Evolutionary conservation across 768 basidiomycete species (phyloP).

Genomic region (Suillus subaureus): DNA sequence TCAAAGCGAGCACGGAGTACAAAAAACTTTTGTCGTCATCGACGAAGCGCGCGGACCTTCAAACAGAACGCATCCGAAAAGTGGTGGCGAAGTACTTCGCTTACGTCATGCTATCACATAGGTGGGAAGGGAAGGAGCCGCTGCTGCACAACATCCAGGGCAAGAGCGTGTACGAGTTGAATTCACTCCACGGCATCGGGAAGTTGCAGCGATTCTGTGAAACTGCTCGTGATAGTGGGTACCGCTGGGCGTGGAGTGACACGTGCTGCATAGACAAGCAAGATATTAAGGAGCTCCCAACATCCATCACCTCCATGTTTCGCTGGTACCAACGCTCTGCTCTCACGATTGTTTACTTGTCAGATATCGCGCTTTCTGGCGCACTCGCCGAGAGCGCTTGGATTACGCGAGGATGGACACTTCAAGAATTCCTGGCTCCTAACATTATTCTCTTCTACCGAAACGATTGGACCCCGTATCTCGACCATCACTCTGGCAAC

Average conservation of each 20-base stretch:
- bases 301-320: constrained; percentile 1
- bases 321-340: background rate
- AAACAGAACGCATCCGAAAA: background rate
- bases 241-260: background rate
- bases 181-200: background rate
- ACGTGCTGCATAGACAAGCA: background rate
- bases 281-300: background rate
- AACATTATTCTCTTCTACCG: constrained; percentile 22
- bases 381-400: background rate
- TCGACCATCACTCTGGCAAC: background rate
- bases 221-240: background rate
- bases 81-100: background rate
- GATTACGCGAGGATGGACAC: background rate
- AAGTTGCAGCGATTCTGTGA: background rate
- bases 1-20: background rate
- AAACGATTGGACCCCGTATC: constrained; percentile 21
- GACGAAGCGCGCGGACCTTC: background rate
- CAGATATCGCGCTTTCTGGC: background rate
- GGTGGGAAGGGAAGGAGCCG: background rate
- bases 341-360: background rate
- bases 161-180: background rate
- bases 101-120: constrained; percentile 1
- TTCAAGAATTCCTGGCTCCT: constrained; percentile 2
- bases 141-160: background rate
- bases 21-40: background rate